phyloP scores from a whole-genome alignment of 805 yeast genomes.

The Priceomyces castillae region DNA sequence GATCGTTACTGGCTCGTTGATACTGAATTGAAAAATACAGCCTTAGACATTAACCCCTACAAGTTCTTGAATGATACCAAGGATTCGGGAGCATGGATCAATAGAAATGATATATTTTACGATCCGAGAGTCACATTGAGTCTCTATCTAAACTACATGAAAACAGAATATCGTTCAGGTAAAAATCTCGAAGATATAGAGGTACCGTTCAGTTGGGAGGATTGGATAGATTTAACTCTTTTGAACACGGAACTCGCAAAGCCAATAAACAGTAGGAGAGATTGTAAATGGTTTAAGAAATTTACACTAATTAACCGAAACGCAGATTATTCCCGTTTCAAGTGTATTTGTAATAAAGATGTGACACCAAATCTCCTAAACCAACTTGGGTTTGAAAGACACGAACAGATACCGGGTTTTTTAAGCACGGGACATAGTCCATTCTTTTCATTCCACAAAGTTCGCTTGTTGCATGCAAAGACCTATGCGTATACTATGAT shows the following conservation, averaged over 20 bases:
- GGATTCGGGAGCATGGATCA: conserved; percentile 13
- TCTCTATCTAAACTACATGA: conserved; percentile 17
- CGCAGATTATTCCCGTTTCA: conserved; percentile 11
- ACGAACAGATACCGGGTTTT: conserved; percentile 27
- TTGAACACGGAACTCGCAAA: conserved; percentile 13
- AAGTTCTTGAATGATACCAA: conserved; percentile 13
- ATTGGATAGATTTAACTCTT: conserved; percentile 24
- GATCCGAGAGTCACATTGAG: conserved; percentile 22
- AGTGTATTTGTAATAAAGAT: conserved; percentile 18
- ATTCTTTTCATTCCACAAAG: conserved; percentile 11
- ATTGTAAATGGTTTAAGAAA: conserved; percentile 17
- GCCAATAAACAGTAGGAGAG: conserved; percentile 11
- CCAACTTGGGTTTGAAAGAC: conserved; percentile 19
- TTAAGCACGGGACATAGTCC: conserved; percentile 16
- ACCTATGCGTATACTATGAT: conserved; percentile 17
- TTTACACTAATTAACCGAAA: conserved; percentile 8
- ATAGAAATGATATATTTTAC: conserved; percentile 13
- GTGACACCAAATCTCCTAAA: conserved; percentile 17
- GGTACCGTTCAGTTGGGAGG: conserved; percentile 31
- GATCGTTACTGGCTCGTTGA: conserved; percentile 25
- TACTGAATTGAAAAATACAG: conserved; percentile 17
- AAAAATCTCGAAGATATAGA: conserved; percentile 7
- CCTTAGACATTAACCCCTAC: conserved; percentile 12
- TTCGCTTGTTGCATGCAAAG: conserved; percentile 13
- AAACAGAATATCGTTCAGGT: not conserved